phyloP scores from a whole-genome alignment of 129 eudicot genomes.

The Saussurea involucrata region DNA sequence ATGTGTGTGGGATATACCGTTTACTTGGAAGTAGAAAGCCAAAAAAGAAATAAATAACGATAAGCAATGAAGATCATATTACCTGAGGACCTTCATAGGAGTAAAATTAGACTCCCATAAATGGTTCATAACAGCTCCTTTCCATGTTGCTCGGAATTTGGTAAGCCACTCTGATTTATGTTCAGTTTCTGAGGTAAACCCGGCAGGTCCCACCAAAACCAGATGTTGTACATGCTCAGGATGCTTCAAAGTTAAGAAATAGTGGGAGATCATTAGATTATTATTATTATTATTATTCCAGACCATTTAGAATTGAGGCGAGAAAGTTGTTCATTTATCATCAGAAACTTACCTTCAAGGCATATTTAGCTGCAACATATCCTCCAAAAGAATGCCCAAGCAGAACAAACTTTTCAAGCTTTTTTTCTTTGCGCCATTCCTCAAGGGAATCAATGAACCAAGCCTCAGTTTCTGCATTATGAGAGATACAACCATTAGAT shows the following conservation, averaged over 20 bases:
- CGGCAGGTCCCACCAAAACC: slow-evolving; percentile 75
- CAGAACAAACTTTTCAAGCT: slow-evolving; percentile 63
- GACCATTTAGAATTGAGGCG: background rate
- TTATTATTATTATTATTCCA: background rate
- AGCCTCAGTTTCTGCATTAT: slow-evolving; percentile 65
- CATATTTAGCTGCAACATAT: slow-evolving; percentile 74
- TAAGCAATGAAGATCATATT: background rate
- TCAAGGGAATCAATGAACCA: slow-evolving; percentile 87
- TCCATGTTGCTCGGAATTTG: slow-evolving; percentile 73
- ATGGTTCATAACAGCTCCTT: slow-evolving; percentile 70
- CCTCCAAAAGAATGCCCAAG: slow-evolving; percentile 94
- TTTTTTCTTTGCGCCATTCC: slow-evolving; percentile 84
- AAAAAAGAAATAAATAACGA: background rate
- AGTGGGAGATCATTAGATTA: slow-evolving; percentile 26
- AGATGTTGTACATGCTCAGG: slow-evolving; percentile 72
- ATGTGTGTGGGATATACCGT: too few species aligned
- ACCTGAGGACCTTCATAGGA: slow-evolving; percentile 71
- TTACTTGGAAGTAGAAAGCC: background rate
- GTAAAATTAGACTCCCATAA: slow-evolving; percentile 87
- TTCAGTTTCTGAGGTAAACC: slow-evolving; percentile 63
- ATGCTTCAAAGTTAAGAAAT: slow-evolving; percentile 56
- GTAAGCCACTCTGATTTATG: slow-evolving; percentile 49
- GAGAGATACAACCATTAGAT: background rate
- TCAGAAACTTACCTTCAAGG: slow-evolving; percentile 41
- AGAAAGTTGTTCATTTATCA: background rate